Conservation (phyloP, 208 protist genomes). For the Entamoeba histolytica region DNA sequence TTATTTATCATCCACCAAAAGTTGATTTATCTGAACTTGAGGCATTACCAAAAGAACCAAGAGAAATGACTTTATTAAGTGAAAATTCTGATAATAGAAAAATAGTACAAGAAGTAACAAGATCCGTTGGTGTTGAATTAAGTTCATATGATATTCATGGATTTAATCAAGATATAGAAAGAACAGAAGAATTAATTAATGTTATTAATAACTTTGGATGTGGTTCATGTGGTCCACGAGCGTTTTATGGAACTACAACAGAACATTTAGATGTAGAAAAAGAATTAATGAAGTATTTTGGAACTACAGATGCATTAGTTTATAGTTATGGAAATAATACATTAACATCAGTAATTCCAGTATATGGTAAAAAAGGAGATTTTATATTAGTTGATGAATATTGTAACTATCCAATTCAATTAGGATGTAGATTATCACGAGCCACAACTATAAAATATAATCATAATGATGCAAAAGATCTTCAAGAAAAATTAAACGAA, state of each 20-base stretch:
- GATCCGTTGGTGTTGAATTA: not conserved
- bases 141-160: not conserved
- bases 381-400: constrained; percentile 45
- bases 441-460: constrained; percentile 53
- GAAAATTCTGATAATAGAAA: not conserved
- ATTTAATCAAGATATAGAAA: not conserved
- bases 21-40: not conserved
- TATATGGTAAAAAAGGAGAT: constrained; percentile 2
- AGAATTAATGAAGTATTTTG: not conserved
- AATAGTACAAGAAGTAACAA: not conserved
- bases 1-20: not conserved
- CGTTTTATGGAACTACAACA: not conserved
- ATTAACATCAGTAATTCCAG: constrained; percentile 11
- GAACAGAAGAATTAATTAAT: not conserved
- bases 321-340: constrained; percentile 16
- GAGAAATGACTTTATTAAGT: not conserved
- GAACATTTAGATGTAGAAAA: not conserved
- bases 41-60: not conserved
- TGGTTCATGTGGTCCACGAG: constrained; percentile 19
- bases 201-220: not conserved
- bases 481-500: constrained; percentile 53
- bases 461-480: constrained; percentile 73
- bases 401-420: constrained; percentile 51
- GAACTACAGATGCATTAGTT: not conserved
- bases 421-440: constrained; percentile 54